Evolutionary conservation across 164 flowering plant genomes (phyloP).

Genomic region (Vitis cinerea): DNA sequence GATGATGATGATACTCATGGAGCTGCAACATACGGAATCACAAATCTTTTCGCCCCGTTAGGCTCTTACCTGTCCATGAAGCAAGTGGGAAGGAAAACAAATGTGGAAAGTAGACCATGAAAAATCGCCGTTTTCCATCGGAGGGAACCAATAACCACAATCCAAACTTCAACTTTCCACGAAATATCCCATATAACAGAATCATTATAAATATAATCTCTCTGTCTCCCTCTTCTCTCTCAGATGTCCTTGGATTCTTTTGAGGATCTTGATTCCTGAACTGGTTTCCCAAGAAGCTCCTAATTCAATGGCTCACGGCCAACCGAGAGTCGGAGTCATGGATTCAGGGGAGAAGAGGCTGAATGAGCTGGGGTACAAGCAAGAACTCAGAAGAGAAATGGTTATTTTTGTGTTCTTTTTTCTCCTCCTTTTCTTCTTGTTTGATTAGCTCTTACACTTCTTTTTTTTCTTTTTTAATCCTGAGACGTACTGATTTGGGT

Average conservation of each 20-base stretch:
- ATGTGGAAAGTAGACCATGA: too few relatives aligned
- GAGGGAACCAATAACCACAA: too few relatives aligned
- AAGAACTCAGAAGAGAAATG: conserved; percentile 76
- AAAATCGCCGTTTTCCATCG: too few relatives aligned
- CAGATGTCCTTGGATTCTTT: background rate
- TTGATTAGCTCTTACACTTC: background rate
- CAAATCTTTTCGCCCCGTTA: too few relatives aligned
- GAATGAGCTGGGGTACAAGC: conserved; percentile 77
- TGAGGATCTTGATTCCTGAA: background rate
- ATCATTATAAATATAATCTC: too few relatives aligned
- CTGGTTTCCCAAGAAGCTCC: background rate
- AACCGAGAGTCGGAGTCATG: conserved; percentile 22
- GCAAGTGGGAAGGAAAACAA: too few relatives aligned
- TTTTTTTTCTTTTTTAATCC: background rate
- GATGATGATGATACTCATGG: too few relatives aligned
- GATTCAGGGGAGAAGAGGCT: conserved; percentile 76
- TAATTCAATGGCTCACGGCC: background rate
- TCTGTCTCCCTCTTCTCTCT: background rate
- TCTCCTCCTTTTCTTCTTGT: background rate
- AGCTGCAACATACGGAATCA: too few relatives aligned
- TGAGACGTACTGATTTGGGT: too few relatives aligned
- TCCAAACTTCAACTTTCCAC: too few relatives aligned
- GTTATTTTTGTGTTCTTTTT: conserved; percentile 21
- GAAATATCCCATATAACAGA: too few relatives aligned
- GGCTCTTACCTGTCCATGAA: too few relatives aligned